Base-by-base conservation (phyloP, 306 rosid genomes). In the Vigna reflexopilosa region DNA sequence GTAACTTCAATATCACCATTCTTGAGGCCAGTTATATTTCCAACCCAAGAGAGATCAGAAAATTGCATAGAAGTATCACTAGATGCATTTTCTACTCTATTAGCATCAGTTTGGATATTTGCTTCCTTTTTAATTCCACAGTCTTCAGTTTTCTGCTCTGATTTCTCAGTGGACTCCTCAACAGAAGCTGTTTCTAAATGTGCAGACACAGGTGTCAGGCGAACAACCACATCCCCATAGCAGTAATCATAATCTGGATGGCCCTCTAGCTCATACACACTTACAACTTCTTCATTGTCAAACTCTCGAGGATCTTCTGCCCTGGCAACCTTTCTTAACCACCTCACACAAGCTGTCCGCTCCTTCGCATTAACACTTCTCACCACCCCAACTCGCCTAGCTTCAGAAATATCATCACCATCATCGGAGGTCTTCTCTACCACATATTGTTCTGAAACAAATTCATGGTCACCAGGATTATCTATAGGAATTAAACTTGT, bases 221-320 rank as follows among this genome's bases (percentile, higher is more conserved):
- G 90, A 75, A 96, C 99, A 81, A 96, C 99, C 80, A 93, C 98
- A 72, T 96, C 98, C 73, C 98, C 99, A 50, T 91, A 86, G 88
- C 99, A 93, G 81, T 93, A 96, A 73, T 96, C 99, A 86, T 88
- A 96, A 88, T 96, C 99, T 6, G 90, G 96, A 89, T 96, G 99
- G 70, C 96, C 94, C 73, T 96, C 98, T 81, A 93, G 90, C 91
- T 96, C 98, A 78, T 96, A 96, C 36, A 96, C 99, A 2, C 99
- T 96, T 42, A 91, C 98, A 74, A 91, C 68, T 90, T 93, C 99
- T 80, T 96, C 98, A n/a, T 64, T 87, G 75, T 90, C 96, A 76
- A 93, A 96, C 80, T 90, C 97, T 75, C 96, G 88, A 82, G 96
- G 89, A 80, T 96, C 98, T 79, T 96, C 98, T 48, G 98, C 89